Evolutionary conservation across 2,329 filamentous ascomycete species (phyloP), one percentile per base, ranked within the genome.

Genomic region (Penicillium sp.): DNA sequence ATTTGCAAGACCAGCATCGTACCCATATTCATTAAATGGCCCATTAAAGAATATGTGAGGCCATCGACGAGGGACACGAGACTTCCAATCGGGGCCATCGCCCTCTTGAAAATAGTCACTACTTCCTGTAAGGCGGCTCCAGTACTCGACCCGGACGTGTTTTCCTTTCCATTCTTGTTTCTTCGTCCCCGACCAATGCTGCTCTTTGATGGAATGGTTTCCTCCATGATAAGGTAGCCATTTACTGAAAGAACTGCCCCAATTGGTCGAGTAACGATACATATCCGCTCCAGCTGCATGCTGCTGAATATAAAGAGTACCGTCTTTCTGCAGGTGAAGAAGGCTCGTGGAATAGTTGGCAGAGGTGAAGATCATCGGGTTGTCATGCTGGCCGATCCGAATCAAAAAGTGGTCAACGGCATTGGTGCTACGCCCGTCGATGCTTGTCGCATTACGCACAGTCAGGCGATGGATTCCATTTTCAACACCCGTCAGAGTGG

Each of bases 11-110:
- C 87, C 87, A 26, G 81, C 79, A 69, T 89, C 87, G 68, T 83
- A 89, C 14, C 87, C 87, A 68, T 84, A 89, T 61, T 85, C 79
- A 68, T 89, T 89, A 74, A 83, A 89, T 0, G 81, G 79, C 1
- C 87, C 87, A 53, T 89, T 85, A 52, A 85, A 81, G 69, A 85
- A 87, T 11, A 89, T 73, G 70, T 89, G 86, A 5, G 87, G 87
- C 69, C 85, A 87, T 33, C 84, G 80, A 54, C 86, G 78, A 10
- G 78, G 75, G 5, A 66, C 56, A 28, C 35, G 25, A 14, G 74
- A 71, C 6, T 71, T 66, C 45, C 73, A 71, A 30, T 76, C 75
- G 43, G 75, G 76, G 26, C 73, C 77, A 22, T 89, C 87, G 40
- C 82, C 84, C 66, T 89, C 83, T 68, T 89, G 85, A 11, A 85